phyloP scores from a whole-genome alignment of 2,329 filamentous ascomycete species.

The Calonectria pseudoturangicola region DNA sequence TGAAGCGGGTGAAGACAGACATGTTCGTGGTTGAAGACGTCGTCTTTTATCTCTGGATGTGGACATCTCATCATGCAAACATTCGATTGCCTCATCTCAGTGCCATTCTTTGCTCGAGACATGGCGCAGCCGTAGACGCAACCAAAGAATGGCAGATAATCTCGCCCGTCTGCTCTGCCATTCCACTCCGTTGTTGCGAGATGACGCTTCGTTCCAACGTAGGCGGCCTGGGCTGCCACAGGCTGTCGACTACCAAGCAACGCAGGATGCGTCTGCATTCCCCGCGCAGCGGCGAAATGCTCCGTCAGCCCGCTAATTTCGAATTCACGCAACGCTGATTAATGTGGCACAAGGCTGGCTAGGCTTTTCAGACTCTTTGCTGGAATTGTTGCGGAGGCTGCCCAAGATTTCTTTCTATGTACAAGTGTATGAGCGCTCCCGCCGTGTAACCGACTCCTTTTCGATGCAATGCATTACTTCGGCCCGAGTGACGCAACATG shows the following conservation, averaged over 20 bases:
- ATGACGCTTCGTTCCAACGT: slow-evolving; percentile 32
- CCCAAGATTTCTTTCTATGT: slow-evolving; percentile 52
- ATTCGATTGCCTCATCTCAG: background rate
- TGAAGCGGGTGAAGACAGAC: background rate
- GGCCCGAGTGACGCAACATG: slow-evolving; percentile 47
- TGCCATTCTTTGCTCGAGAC: slow-evolving; percentile 33
- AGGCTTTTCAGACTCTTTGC: slow-evolving; percentile 42
- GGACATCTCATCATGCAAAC: background rate
- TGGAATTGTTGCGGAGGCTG: slow-evolving; percentile 44
- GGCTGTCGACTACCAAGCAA: background rate
- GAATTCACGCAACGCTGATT: background rate
- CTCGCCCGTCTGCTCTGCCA: background rate
- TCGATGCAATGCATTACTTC: slow-evolving; percentile 56
- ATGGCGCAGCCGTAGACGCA: slow-evolving; percentile 13
- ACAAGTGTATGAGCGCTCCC: slow-evolving; percentile 54
- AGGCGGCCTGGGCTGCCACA: background rate
- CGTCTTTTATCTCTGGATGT: slow-evolving; percentile 50
- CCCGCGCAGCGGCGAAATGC: background rate
- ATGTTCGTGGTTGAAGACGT: background rate
- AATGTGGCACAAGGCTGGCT: slow-evolving; percentile 4
- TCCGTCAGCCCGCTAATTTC: background rate
- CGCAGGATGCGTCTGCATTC: slow-evolving; percentile 18
- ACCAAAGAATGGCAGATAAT: slow-evolving; percentile 29
- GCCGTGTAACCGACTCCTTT: slow-evolving; percentile 54
- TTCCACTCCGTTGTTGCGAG: slow-evolving; percentile 20